Conservation (phyloP, 2,329 filamentous ascomycete species). For the Alternaria postmessia region DNA sequence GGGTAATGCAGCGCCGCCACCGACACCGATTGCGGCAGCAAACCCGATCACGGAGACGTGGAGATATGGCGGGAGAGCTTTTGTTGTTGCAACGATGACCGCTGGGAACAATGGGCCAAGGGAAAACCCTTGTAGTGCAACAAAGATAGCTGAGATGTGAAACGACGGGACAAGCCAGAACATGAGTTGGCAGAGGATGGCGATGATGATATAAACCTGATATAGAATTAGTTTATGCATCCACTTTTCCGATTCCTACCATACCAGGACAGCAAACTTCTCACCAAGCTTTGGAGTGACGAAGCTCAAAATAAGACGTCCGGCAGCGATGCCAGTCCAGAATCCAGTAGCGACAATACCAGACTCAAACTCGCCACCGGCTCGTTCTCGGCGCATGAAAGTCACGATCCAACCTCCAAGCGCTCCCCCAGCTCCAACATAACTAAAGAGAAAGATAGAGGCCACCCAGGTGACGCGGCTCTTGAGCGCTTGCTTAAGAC, state of each 20-base stretch:
- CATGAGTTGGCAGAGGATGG: constrained; percentile 69
- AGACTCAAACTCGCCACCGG: constrained; percentile 71
- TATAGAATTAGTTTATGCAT: constrained; percentile 36
- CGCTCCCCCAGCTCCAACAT: constrained; percentile 78
- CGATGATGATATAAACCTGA: constrained; percentile 66
- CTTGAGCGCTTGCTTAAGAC: constrained; percentile 58
- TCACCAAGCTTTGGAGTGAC: constrained; percentile 76
- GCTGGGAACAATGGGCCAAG: constrained; percentile 79
- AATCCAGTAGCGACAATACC: constrained; percentile 79
- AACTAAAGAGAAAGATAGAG: constrained; percentile 75
- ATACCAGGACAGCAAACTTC: constrained; percentile 59
- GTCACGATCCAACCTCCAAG: constrained; percentile 81
- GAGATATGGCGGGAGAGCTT: constrained; percentile 73
- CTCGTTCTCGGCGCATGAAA: constrained; percentile 79
- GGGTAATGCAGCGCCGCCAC: constrained; percentile 71
- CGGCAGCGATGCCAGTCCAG: constrained; percentile 80
- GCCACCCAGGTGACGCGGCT: constrained; percentile 70
- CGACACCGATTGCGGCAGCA: constrained; percentile 75
- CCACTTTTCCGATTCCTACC: constrained; percentile 47
- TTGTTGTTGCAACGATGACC: constrained; percentile 74
- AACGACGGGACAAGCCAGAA: constrained; percentile 83
- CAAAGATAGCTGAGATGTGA: constrained; percentile 72
- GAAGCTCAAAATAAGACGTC: constrained; percentile 75
- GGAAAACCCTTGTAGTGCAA: constrained; percentile 77
- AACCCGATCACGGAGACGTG: constrained; percentile 82